phyloP scores from a whole-genome alignment of 805 yeast species.

The Zygoascus tannicola region DNA sequence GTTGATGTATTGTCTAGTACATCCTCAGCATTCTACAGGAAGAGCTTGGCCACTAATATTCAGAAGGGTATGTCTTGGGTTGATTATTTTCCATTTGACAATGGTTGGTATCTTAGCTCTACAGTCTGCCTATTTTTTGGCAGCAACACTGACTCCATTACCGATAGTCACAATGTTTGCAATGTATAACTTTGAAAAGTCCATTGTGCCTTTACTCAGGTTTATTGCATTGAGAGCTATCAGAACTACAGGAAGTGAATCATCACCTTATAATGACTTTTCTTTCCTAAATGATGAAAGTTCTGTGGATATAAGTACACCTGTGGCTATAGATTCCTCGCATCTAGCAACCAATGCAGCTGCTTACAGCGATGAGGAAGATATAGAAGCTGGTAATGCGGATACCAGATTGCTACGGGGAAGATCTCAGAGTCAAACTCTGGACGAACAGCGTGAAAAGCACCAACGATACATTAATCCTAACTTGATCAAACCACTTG shows the following conservation, averaged over 20 bases:
- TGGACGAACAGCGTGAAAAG: constrained; percentile 70
- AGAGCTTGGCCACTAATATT: constrained; percentile 90
- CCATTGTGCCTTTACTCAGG: constrained; percentile 68
- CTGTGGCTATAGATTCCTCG: constrained; percentile 3
- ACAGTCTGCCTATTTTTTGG: constrained; percentile 68
- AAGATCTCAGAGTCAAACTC: constrained; percentile 37
- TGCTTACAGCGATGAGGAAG: constrained; percentile 3
- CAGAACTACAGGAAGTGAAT: constrained; percentile 24
- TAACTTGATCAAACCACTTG: constrained; percentile 54
- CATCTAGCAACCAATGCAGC: constrained; percentile 3
- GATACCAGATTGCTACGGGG: neutral
- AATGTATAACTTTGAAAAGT: constrained; percentile 72
- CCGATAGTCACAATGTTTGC: constrained; percentile 59
- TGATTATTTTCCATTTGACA: constrained; percentile 76
- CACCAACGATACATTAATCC: constrained; percentile 73
- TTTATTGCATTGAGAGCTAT: constrained; percentile 85
- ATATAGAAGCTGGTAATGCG: neutral
- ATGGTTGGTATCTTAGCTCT: constrained; percentile 86
- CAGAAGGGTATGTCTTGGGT: constrained; percentile 71
- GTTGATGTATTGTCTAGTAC: constrained; percentile 80
- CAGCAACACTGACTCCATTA: constrained; percentile 63
- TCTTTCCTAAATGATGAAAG: neutral
- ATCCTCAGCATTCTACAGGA: constrained; percentile 95
- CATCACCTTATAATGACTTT: constrained; percentile 2
- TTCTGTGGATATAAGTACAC: too few relatives aligned